Evolutionary conservation across 192 early-diverging fungal genomes (phyloP).

Genomic region (Coemansia sp.): DNA sequence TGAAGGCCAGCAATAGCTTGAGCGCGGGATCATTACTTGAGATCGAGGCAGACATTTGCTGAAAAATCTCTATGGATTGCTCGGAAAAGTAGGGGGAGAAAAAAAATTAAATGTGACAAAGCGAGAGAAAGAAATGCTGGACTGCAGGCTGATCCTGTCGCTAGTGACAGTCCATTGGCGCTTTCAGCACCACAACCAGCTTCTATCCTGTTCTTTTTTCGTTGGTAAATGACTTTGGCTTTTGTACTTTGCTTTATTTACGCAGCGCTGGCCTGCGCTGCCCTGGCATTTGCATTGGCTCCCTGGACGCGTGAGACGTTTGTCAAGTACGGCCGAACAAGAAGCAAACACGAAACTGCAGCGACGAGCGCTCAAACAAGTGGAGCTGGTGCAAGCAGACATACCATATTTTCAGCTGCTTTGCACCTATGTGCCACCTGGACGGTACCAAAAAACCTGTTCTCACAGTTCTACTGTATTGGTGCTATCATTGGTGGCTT

Average conservation of each 20-base stretch:
- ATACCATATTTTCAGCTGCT: neutral
- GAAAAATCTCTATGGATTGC: neutral
- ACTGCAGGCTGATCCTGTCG: no score
- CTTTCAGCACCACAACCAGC: neutral
- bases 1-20: slow-evolving; percentile 37
- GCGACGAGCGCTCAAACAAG: neutral
- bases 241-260: slow-evolving; percentile 9
- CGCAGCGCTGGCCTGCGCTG: slow-evolving; percentile 18
- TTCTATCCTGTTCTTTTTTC: neutral
- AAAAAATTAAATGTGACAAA: neutral
- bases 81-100: neutral
- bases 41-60: slow-evolving; percentile 39
- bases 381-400: neutral
- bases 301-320: slow-evolving; percentile 49
- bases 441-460: slow-evolving; percentile 39
- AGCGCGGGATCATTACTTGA: slow-evolving; percentile 42
- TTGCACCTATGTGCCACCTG: slow-evolving; percentile 4
- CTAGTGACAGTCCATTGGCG: no score
- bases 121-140: neutral
- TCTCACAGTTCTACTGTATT: slow-evolving; percentile 37
- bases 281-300: slow-evolving; percentile 26
- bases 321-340: slow-evolving; percentile 46
- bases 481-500: slow-evolving; percentile 14
- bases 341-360: neutral
- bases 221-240: neutral